Evolutionary conservation across 306 rosid genomes (phyloP), one percentile per base, ranked within the genome.

Genomic region (Vicia villosa): DNA sequence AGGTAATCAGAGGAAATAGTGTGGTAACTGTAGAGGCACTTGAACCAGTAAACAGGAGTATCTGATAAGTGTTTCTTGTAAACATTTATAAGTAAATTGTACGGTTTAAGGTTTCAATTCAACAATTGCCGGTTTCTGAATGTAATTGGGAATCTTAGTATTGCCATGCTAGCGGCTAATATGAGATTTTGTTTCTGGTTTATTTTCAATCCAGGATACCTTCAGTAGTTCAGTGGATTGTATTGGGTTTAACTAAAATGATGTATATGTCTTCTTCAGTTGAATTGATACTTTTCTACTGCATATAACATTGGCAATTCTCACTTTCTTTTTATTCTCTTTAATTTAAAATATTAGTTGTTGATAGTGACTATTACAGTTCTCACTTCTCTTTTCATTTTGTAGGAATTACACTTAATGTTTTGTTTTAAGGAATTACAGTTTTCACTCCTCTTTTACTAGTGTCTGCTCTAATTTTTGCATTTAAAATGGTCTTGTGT

Each of bases 1-100:
- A 94, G 97, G 99, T 94, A 42, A 84, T 94, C 55, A 75, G 99
- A 72, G 99, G 99, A 77, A 94, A 94, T 28, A 91, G 99, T 61
- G 97, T 94, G 66, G 99, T 94, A 71, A 94, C 99, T 2, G 99
- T 94, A 69, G 97, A 94, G 79, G 99, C 99, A 5, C 99, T 94
- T 40, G 99, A 94, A 75, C 99, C 99, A 1, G 99, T 94, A 54
- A 88, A 82, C 76, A 82, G 87, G 30, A n/a, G 72, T 57, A 6
- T 66, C 51, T 82, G 73, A 81, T 74, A 20, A 15, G 8, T 50
- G 79, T 37, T 12, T 52, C 7, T 21, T 20, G n/a, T 69, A 26
- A 57, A 26, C 68, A 32, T 13, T 16, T 66, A 14, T 59, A 5
- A 45, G 54, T 68, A 57, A 41, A 21, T 5, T 52, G 24, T 7